Evolutionary conservation across 306 rosid species (phyloP).

Genomic region (Luffa acutangula): DNA sequence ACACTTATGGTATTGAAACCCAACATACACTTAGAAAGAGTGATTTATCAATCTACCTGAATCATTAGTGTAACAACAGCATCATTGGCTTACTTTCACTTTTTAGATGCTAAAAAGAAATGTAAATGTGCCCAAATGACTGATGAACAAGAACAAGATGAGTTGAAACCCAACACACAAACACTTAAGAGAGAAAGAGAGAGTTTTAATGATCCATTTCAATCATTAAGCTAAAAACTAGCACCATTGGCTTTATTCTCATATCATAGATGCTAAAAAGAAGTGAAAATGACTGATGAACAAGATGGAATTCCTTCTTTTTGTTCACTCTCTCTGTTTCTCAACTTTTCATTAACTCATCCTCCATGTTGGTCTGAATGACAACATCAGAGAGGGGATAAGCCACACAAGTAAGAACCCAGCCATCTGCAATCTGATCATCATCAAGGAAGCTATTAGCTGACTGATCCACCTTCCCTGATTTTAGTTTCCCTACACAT

Average conservation of each 20-base stretch:
- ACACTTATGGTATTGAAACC: too few species aligned
- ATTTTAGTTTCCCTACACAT: conserved; percentile 44
- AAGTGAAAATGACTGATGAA: not conserved
- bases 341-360: conserved; percentile 12
- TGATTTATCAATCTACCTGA: too few species aligned
- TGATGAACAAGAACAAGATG: not conserved
- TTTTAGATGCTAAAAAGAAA: not conserved
- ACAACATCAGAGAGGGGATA: conserved; percentile 35
- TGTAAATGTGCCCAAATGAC: not conserved
- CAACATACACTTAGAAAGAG: too few species aligned
- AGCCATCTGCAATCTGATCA: conserved; percentile 29
- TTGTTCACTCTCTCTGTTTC: not conserved
- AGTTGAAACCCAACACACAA: not conserved
- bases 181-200: not conserved
- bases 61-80: not conserved
- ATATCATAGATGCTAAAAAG: not conserved
- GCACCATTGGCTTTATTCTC: not conserved
- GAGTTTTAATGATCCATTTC: not conserved
- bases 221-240: not conserved
- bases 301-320: not conserved
- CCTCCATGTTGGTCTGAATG: conserved; percentile 82
- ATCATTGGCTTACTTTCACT: not conserved
- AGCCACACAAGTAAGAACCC: conserved; percentile 69
- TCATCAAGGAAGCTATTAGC: conserved; percentile 77
- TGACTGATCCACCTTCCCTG: conserved; percentile 46